Evolutionary conservation across 2,329 filamentous ascomycete species (phyloP), one percentile per base, ranked within the genome.

Genomic region (Sphaerulina musiva): DNA sequence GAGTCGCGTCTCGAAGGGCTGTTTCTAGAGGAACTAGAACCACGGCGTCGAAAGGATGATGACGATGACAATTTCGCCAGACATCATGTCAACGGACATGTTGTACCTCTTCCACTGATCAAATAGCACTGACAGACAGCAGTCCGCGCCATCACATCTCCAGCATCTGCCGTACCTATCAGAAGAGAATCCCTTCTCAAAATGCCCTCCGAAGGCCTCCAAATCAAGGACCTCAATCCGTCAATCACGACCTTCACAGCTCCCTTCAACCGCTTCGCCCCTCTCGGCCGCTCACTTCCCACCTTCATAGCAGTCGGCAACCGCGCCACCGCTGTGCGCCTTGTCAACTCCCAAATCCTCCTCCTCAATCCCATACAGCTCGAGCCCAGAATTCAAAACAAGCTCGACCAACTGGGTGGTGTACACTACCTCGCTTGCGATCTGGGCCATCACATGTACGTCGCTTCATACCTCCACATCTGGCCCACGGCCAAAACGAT

Each of bases 371-470:
- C 56, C 8, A 51, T 55, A 23, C 41, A 53, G 31, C 49, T 58
- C 12, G 43, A 48, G 29, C 23, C 41, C 6, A n/a, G 38, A 4
- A 47, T 58, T 17, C 53, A 53, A 41, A 31, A 45, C 26, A 55
- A 55, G 34, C 34, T 58, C 12, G 26, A 49, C 32, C 26, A 53
- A 9, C 40, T 58, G 8, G 56, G 56, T 14, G 56, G 56, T 36
- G 53, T 58, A 11, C 20, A 58, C 23, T 53, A 53, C 14, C 43
- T 58, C n/a, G 56, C 53, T 43, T 53, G 51, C 20, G 56, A 58
- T 41, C 53, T 58, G n/a, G 56, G 56, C 11, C 56, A 58, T 23
- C 56, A 58, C 34, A 51, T 56, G 43, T 58, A 58, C 31, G 53
- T 56, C 20, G 38, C 45, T 14, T 43, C 53, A 6, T 58, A 58